Conservation (phyloP, 1,139 yeast species). For the Blastobotrys raffinosifermentans region DNA sequence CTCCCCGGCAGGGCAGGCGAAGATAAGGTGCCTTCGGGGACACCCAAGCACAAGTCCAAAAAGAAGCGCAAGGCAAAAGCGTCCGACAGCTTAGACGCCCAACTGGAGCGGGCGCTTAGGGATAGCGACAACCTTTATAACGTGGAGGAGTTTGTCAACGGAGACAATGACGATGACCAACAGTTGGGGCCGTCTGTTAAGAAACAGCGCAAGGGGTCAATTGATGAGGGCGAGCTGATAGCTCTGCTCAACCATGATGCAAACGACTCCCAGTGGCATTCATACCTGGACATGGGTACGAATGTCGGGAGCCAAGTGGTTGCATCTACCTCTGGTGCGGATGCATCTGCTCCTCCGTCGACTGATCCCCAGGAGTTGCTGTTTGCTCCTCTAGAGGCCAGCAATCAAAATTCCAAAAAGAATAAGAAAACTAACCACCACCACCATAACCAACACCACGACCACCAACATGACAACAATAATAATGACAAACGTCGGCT, state of each 20-base stretch:
- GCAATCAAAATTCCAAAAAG: conserved; percentile 1
- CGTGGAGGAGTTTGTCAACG: conserved; percentile 1
- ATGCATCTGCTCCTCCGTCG: not conserved
- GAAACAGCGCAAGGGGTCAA: not conserved
- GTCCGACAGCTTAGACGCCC: conserved; percentile 7
- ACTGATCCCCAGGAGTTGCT: not conserved
- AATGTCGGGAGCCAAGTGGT: conserved; percentile 3
- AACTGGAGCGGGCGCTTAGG: conserved; percentile 13
- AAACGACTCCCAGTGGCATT: not conserved
- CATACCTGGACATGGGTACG: not conserved
- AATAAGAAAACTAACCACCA: conserved; percentile 6
- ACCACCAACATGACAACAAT: conserved; percentile 10
- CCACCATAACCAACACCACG: conserved; percentile 3
- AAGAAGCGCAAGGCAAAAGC: conserved; percentile 2
- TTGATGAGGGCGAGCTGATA: conserved; percentile 1
- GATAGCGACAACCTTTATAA: not conserved
- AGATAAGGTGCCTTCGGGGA: conserved; percentile 3
- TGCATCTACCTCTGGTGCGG: conserved; percentile 1
- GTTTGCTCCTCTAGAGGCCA: not conserved
- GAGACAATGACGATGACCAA: not conserved
- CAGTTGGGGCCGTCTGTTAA: not conserved
- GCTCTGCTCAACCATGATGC: conserved; percentile 1
- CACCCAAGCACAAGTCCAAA: conserved; percentile 6
- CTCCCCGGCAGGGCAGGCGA: conserved; percentile 2
- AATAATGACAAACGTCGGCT: conserved; percentile 1